phyloP scores from a whole-genome alignment of 345 rosid genomes.

The Citrus hindsii region DNA sequence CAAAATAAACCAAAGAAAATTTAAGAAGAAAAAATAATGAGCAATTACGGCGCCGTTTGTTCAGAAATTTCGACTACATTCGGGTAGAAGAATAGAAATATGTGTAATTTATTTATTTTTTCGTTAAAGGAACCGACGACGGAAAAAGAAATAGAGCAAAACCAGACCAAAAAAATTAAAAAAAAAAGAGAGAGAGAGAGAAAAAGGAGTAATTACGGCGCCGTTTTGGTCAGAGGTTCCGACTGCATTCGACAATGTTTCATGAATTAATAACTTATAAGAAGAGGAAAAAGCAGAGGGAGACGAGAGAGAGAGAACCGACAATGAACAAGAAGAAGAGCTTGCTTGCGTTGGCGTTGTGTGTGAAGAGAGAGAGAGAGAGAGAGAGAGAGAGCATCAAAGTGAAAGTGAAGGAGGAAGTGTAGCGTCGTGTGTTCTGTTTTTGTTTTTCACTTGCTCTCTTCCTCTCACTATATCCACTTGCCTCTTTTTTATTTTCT shows the following conservation, averaged over 20 bases:
- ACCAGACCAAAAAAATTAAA: too few species aligned
- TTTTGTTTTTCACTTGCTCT: neutral
- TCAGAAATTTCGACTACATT: neutral
- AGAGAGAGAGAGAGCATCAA: neutral
- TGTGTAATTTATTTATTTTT: too few species aligned
- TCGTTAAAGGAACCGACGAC: too few species aligned
- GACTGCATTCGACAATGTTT: neutral
- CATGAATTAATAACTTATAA: neutral
- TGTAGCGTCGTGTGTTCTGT: neutral
- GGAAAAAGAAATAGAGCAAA: neutral
- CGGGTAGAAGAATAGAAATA: neutral
- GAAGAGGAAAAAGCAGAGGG: neutral
- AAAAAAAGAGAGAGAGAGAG: too few species aligned
- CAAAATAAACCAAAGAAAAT: neutral
- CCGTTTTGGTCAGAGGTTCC: neutral
- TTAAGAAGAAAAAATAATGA: neutral
- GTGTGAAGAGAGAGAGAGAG: neutral
- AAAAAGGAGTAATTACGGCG: neutral
- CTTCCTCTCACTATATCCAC: neutral
- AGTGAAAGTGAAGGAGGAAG: neutral
- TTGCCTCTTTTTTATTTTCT: neutral
- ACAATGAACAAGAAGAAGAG: conserved; percentile 10
- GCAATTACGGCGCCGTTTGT: neutral
- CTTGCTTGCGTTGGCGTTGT: neutral
- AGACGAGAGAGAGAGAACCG: neutral